A percentile compares a stretch with the other conserved stretches of the same genome.
These are phyloP conservation scores for Grosmannia clavigera DNA, from an alignment of 2,329 filamentous ascomycete genomes.

Conservation along the genomic window DNA sequence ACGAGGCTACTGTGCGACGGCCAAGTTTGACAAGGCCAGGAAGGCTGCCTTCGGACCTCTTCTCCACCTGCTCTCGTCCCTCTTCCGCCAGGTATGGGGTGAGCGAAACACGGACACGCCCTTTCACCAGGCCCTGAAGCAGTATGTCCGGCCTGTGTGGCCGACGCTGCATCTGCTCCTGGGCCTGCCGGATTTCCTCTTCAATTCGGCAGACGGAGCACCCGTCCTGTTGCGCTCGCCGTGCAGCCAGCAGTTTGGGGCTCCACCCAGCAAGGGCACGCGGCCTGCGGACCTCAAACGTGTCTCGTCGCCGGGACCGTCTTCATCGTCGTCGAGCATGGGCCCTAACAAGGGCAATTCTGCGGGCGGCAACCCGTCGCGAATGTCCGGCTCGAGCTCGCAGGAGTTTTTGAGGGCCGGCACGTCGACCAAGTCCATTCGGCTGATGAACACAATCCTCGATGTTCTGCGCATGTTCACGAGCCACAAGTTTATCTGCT, in stretches of 20 bases:
- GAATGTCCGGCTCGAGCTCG: constrained; percentile 35
- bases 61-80: constrained; percentile 50
- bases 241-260: constrained; percentile 21
- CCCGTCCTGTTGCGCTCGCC: constrained; percentile 20
- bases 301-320: constrained; percentile 22
- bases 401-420: constrained; percentile 49
- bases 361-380: constrained; percentile 18
- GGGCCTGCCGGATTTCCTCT: constrained; percentile 57
- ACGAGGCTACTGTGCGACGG: constrained; percentile 51
- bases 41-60: constrained; percentile 50
- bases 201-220: constrained; percentile 18
- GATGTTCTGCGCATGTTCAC: constrained; percentile 76
- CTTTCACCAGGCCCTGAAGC: constrained; percentile 48
- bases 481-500: constrained; percentile 73
- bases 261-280: constrained; percentile 16
- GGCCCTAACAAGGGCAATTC: constrained; percentile 8
- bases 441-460: constrained; percentile 77
- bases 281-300: constrained; percentile 4
- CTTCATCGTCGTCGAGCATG: not conserved
- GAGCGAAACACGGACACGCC: constrained; percentile 52
- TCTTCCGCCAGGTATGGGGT: constrained; percentile 57
- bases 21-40: constrained; percentile 52
- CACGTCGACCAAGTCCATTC: constrained; percentile 50
- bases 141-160: constrained; percentile 52
- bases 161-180: constrained; percentile 49